Conservation (phyloP, 371 early-diverging fungal species). For the Umbelopsis sp. region DNA sequence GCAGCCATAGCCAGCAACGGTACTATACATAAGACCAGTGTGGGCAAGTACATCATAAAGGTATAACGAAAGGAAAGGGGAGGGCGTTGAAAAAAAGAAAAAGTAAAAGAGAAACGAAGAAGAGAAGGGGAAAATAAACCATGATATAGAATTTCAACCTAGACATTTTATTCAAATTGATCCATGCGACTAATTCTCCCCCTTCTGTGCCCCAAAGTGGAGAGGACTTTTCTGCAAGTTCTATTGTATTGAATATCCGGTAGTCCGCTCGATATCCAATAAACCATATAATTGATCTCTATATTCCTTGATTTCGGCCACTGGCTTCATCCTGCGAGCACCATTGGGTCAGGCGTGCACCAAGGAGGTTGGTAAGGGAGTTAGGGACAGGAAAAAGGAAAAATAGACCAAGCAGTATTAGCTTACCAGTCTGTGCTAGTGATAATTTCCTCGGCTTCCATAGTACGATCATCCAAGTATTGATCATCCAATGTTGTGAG, state of each 20-base stretch:
- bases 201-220: neutral
- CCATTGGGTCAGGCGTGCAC: neutral
- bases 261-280: conserved; percentile 32
- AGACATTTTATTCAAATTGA: neutral
- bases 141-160: neutral
- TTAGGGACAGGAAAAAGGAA: neutral
- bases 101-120: neutral
- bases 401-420: neutral
- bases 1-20: conserved; percentile 6
- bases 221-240: neutral
- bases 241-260: conserved; percentile 13
- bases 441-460: conserved; percentile 49
- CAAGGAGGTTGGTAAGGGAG: neutral
- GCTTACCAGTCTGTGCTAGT: conserved; percentile 51
- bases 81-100: neutral
- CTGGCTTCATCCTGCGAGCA: conserved; percentile 31
- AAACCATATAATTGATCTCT: conserved; percentile 42
- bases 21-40: neutral
- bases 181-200: neutral
- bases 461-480: conserved; percentile 31
- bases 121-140: neutral
- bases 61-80: conserved; percentile 10
- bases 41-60: neutral
- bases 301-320: conserved; percentile 30
- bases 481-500: conserved; percentile 43